Conservation (phyloP, 176 grass and related monocot genomes). For the Stipa capillata region DNA sequence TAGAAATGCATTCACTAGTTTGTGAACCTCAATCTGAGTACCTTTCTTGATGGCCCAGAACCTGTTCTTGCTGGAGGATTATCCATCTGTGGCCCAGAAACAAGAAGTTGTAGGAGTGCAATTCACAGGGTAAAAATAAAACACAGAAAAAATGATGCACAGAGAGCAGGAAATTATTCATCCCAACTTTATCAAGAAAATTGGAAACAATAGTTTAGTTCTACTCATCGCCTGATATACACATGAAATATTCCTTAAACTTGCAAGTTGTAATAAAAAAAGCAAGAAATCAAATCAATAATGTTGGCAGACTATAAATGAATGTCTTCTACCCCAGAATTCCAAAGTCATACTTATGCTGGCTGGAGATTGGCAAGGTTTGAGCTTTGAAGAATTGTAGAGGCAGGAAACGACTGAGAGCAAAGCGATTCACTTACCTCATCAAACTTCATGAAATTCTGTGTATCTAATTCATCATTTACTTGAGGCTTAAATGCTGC, state of each 20-base stretch:
- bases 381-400: background rate
- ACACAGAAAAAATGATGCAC: slow-evolving; percentile 4
- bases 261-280: background rate
- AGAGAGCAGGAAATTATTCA: background rate
- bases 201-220: background rate
- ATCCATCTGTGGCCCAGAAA: slow-evolving; percentile 54
- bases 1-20: background rate
- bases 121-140: background rate
- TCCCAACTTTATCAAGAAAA: background rate
- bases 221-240: background rate
- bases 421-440: slow-evolving; percentile 50
- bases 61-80: slow-evolving; percentile 69
- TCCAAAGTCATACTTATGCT: background rate
- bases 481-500: slow-evolving; percentile 97
- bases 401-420: slow-evolving; percentile 1
- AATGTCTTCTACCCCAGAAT: background rate
- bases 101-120: background rate
- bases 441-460: slow-evolving; percentile 96
- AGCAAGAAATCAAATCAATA: slow-evolving; percentile 18
- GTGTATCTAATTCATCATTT: slow-evolving; percentile 90
- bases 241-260: too few species aligned
- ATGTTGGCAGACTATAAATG: background rate
- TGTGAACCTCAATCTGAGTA: slow-evolving; percentile 26
- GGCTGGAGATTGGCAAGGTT: background rate
- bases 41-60: slow-evolving; percentile 86